Evolutionary conservation across 2,329 filamentous ascomycete genomes (phyloP).

Genomic region (Rutstroemia sp.): DNA sequence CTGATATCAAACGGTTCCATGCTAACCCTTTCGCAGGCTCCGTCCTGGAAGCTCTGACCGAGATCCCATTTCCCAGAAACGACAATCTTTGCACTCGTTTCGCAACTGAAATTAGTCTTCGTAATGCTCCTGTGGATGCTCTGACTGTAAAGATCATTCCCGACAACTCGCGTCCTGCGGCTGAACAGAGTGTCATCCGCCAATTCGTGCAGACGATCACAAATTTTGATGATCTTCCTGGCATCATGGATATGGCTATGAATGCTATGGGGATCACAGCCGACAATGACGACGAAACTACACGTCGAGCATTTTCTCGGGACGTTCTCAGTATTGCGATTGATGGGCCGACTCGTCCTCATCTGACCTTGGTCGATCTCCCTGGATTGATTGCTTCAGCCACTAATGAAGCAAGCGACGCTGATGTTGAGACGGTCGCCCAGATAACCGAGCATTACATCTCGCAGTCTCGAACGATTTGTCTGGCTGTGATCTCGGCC

Average conservation of each 20-base stretch:
- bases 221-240: constrained; percentile 23
- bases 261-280: constrained; percentile 19
- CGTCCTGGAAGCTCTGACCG: constrained; percentile 55
- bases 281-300: not conserved
- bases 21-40: constrained; percentile 32
- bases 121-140: constrained; percentile 32
- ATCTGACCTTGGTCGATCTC: constrained; percentile 30
- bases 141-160: constrained; percentile 49
- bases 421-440: constrained; percentile 24
- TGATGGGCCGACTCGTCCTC: constrained; percentile 19
- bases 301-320: constrained; percentile 17
- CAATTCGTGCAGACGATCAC: constrained; percentile 20
- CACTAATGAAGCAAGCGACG: constrained; percentile 20
- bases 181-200: constrained; percentile 40
- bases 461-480: constrained; percentile 35
- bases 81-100: constrained; percentile 54
- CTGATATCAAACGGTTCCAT: not conserved
- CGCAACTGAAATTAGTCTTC: constrained; percentile 40
- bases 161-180: constrained; percentile 39
- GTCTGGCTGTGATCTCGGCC: constrained; percentile 39
- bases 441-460: constrained; percentile 34
- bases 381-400: constrained; percentile 28
- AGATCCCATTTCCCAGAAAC: constrained; percentile 52
- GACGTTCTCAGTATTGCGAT: constrained; percentile 27
- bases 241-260: constrained; percentile 25